Base-by-base conservation (phyloP, 306 rosid species). In the Elaeagnus macrophylla region DNA sequence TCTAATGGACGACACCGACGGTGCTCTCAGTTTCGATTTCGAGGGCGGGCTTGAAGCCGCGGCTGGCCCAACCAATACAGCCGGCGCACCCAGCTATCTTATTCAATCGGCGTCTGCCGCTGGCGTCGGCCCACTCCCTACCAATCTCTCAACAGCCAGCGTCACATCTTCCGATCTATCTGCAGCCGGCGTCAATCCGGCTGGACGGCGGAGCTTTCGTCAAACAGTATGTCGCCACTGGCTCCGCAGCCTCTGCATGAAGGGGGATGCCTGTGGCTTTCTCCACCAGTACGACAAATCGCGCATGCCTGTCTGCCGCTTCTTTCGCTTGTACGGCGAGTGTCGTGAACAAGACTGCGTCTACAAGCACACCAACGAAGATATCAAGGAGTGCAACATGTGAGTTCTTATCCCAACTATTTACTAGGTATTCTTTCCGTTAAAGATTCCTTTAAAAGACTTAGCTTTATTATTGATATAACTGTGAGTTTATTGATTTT, bases 181-280 rank as follows among this genome's bases (percentile, higher is more conserved):
- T 37, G 69, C 62, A 35, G 61, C 60, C 8, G 45, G 57, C 0
- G 13, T 53, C 12, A 71, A 78, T 54, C 38, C 44, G 8, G 61
- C 76, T 0, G 85, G 89, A 2, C 68, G 96, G 52, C 64, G 96
- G 69, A 91, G 99, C 79, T 87, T 82, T 68, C 93, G 99, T 20
- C 99, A 91, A 70, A 91, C 99, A 51, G 99, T 91, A 52, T 91
- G 99, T 64, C 80, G 99, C 35, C 99, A 91, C 78, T 91, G 99
- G 99, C 87, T 91, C 1, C 83, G 96, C 3, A 81, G 96, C 51
- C 71, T 91, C 16, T 91, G 99, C 53, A 91, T 91, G 99, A 91
- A 91, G 62, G 99, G 99, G 8, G 99, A 91, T 12, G 95, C 99
- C 40, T 91, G 99, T 62, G 99, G 99, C 50, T 91, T 91, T 71